Evolutionary conservation across 176 grass and related monocot species (phyloP).

Genomic region (bread wheat (Triticum aestivum)): IWGSC_CS_RefSeq_v2.1 NC_057812.1:291266402-291266901

Average conservation of each 20-base stretch:
- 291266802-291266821: too few relatives aligned
- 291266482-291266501: background rate
- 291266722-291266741: too few relatives aligned
- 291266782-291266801: too few relatives aligned
- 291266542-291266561: background rate
- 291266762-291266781: too few relatives aligned
- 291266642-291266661: background rate
- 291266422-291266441: conserved; percentile 48
- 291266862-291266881: too few relatives aligned
- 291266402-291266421: conserved; percentile 59
- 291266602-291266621: background rate
- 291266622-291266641: background rate
- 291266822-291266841: too few relatives aligned
- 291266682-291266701: background rate
- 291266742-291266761: too few relatives aligned
- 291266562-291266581: background rate
- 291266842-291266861: too few relatives aligned
- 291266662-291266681: background rate
- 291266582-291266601: background rate
- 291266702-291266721: background rate
- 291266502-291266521: background rate
- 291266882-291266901: background rate
- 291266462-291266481: background rate
- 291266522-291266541: conserved; percentile 19
- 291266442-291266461: conserved; percentile 12